Conservation (phyloP, 2,329 filamentous ascomycete genomes). For the Pseudogymnoascus destructans region DNA sequence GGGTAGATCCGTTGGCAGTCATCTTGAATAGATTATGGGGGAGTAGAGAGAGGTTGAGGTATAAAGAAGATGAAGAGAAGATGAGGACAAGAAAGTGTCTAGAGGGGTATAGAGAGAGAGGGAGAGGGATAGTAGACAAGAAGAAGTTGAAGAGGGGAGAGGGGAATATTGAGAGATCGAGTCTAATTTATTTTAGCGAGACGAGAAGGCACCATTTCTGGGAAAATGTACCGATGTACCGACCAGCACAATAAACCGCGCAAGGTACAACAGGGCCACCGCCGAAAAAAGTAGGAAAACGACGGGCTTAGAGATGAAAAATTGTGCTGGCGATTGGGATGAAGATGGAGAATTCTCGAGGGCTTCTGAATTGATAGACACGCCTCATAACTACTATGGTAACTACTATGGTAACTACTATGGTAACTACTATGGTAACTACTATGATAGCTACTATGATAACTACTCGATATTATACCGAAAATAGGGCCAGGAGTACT, state of each 20-base stretch:
- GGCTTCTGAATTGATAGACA: background rate
- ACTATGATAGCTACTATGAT: background rate
- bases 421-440: background rate
- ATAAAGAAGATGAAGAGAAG: slow-evolving; percentile 4
- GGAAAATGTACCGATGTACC: background rate
- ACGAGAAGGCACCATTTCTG: slow-evolving; percentile 6
- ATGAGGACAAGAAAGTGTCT: slow-evolving; percentile 14
- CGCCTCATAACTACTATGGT: background rate
- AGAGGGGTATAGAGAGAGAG: background rate
- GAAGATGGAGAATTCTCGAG: background rate
- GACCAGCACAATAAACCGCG: background rate
- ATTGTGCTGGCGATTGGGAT: background rate
- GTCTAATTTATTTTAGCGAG: slow-evolving; percentile 9
- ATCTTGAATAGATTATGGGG: slow-evolving; percentile 35
- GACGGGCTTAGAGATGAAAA: background rate
- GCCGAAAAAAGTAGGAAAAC: background rate
- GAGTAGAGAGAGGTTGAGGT: slow-evolving; percentile 11
- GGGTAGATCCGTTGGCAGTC: slow-evolving; percentile 32
- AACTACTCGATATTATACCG: background rate
- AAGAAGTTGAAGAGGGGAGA: slow-evolving; percentile 12
- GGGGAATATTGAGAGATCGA: slow-evolving; percentile 8
- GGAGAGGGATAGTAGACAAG: slow-evolving; percentile 10
- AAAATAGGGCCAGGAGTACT: background rate
- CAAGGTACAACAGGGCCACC: background rate
- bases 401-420: background rate